Evolutionary conservation across 208 protist species (phyloP).

Genomic region (Tritrichomonas musculus): DNA sequence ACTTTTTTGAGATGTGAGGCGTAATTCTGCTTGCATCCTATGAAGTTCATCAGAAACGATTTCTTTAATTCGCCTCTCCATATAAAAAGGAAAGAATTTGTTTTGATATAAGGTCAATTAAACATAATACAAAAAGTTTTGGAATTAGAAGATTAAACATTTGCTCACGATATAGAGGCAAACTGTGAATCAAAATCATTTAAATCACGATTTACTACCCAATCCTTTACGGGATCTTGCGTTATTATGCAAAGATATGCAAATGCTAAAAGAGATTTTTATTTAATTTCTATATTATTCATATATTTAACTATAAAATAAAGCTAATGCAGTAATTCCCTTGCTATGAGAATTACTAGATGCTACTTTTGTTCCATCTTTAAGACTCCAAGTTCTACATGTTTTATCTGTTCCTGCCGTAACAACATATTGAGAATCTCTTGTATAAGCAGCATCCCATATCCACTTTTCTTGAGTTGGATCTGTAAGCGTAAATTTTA

Average conservation of each 20-base stretch:
- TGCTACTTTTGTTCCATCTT: background rate
- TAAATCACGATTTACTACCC: no score
- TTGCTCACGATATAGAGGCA: no score
- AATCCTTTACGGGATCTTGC: no score
- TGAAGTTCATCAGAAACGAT: slow-evolving; percentile 20
- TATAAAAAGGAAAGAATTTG: no score
- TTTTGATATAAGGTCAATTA: no score
- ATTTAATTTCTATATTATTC: background rate
- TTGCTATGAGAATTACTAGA: background rate
- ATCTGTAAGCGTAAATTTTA: background rate
- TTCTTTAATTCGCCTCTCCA: background rate
- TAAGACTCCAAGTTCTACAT: background rate
- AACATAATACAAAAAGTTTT: no score
- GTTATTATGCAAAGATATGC: no score
- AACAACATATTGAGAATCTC: background rate
- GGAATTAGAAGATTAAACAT: no score
- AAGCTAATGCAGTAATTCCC: background rate
- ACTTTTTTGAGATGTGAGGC: background rate
- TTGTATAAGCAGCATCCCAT: slow-evolving; percentile 22
- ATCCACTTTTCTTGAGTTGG: background rate
- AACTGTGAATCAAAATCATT: no score
- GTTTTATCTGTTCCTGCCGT: slow-evolving; percentile 1
- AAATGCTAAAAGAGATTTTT: background rate
- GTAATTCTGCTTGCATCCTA: background rate
- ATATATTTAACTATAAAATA: background rate